phyloP scores from a whole-genome alignment of 2,329 filamentous ascomycete species.

The Clarireedia homoeocarpa region DNA sequence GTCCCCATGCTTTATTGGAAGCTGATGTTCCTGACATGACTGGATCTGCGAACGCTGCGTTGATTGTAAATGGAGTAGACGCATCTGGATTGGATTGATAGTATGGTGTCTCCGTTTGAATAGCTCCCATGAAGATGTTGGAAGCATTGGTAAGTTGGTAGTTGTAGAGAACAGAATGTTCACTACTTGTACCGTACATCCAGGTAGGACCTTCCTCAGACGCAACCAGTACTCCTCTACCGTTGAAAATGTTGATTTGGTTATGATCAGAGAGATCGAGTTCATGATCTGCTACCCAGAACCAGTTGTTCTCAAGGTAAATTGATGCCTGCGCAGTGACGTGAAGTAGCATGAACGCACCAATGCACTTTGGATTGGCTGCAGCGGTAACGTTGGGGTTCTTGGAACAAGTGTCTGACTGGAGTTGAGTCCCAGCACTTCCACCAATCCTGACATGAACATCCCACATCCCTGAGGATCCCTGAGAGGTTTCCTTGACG shows the following conservation, averaged over 20 bases:
- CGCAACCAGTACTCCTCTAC: slow-evolving; percentile 64
- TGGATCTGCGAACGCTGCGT: slow-evolving; percentile 55
- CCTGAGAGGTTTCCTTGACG: slow-evolving; percentile 57
- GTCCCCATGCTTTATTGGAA: slow-evolving; percentile 64
- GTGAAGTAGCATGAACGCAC: slow-evolving; percentile 64
- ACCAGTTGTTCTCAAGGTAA: slow-evolving; percentile 86
- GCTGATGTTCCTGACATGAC: slow-evolving; percentile 46
- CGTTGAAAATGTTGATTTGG: slow-evolving; percentile 83
- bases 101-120: slow-evolving; percentile 87
- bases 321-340: slow-evolving; percentile 53
- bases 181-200: slow-evolving; percentile 70
- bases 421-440: slow-evolving; percentile 72
- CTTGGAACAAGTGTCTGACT: slow-evolving; percentile 69
- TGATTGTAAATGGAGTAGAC: slow-evolving; percentile 53
- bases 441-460: slow-evolving; percentile 93
- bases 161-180: slow-evolving; percentile 66
- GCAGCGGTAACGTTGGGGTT: slow-evolving; percentile 54
- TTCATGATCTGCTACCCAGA: slow-evolving; percentile 87
- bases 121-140: slow-evolving; percentile 73
- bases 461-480: slow-evolving; percentile 81
- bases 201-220: slow-evolving; percentile 65
- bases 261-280: slow-evolving; percentile 67
- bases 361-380: slow-evolving; percentile 61
- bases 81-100: slow-evolving; percentile 78
- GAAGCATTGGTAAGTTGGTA: slow-evolving; percentile 74